Base-by-base conservation (phyloP, 371 early-diverging fungal species). In the Funneliformis caledonium region DNA sequence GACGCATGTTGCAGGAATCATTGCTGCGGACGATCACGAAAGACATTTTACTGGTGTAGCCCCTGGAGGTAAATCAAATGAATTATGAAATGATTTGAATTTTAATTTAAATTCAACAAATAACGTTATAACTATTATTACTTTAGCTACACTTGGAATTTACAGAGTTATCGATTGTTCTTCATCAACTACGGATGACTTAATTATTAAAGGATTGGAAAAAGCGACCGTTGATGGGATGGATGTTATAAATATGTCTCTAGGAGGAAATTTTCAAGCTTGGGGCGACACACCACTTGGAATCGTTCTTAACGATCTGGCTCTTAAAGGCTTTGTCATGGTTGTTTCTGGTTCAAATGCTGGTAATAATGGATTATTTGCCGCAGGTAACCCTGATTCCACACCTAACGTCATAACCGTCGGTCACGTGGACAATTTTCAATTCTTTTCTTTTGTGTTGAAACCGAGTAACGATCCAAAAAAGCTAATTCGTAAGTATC, bases 331-430 rank as follows among this genome's bases (percentile, higher is more conserved):
- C 33, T 80, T 90, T 42, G 79, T 88, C 33, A 83, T 91, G 14
- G 85, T 87, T 60, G 87, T 86, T 19, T 90, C 96, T 4, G 89
- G 88, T 31, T 95, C 96, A 8, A 96, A 96, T 85, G 88, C 90
- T 65, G 95, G 95, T 19, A 74, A 81, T 7, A 83, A 87, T 16
- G 96, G 96, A 2, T 82, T 93, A 3, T 92, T 86, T 81, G 86
- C 89, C 79, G 87, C 89, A 0, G 86, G 88, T 0, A 81, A 92
- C 1, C 94, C 95, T 7, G 91, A 91, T n/a, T 83, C 93, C 16
- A 92, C 92, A 2, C 80, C 81, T 12, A 87, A 88, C 48, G 89
- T 91, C 11, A 83, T 93, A 61, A 88, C 91, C 16, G 92, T 94
- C 19, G 95, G 93, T n/a, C 91, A 94, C n/a, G 86, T 94, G 11